phyloP scores from a whole-genome alignment of 2,329 filamentous ascomycete species.

The Tothia fuscella region DNA sequence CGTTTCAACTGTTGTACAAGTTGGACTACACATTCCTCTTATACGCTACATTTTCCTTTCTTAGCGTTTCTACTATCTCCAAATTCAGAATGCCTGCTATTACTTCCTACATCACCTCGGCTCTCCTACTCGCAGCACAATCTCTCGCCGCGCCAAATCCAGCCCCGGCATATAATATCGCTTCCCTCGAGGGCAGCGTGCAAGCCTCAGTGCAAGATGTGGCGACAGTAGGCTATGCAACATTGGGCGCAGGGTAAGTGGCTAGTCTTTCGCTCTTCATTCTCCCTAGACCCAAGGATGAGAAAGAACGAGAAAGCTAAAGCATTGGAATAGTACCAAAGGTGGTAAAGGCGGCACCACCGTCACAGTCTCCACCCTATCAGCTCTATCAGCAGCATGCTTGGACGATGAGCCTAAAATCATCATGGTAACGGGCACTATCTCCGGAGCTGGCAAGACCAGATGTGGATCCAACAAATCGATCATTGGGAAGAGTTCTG shows the following conservation, averaged over 20 bases:
- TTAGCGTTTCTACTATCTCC: neutral
- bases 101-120: no score
- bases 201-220: neutral
- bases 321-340: no score
- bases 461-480: constrained; percentile 39
- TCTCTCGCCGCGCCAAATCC: no score
- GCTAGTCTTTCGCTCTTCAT: no score
- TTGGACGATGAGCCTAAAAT: constrained; percentile 32
- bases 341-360: constrained; percentile 27
- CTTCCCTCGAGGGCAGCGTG: no score
- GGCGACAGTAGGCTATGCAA: constrained; percentile 8
- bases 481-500: constrained; percentile 35
- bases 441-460: constrained; percentile 32
- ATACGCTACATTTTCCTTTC: neutral
- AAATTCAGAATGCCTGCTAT: no score
- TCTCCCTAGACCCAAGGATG: no score
- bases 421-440: constrained; percentile 34
- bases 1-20: neutral
- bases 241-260: constrained; percentile 8
- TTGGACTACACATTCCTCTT: neutral
- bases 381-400: constrained; percentile 33
- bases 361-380: constrained; percentile 23
- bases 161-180: no score
- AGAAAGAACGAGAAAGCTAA: no score
- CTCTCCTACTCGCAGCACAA: no score